Conservation (phyloP, 83 land plant genomes). For the Diphasiastrum complanatum region DNA sequence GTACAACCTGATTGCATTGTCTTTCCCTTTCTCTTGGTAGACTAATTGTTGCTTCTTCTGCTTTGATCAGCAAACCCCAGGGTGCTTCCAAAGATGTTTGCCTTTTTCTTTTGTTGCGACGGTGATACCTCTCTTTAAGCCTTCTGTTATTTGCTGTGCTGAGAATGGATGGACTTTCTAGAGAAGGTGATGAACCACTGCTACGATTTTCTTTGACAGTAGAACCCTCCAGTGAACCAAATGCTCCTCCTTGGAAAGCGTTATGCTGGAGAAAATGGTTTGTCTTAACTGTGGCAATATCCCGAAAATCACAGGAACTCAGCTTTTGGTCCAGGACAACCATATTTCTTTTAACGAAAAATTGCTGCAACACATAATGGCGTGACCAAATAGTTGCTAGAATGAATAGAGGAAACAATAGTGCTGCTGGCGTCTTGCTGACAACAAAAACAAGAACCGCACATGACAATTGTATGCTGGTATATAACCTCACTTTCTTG, state of each 20-base stretch:
- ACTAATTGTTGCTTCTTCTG: too few relatives aligned
- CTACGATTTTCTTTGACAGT: not conserved
- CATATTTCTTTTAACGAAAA: slow-evolving; percentile 14
- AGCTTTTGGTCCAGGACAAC: slow-evolving; percentile 14
- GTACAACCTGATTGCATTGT: too few relatives aligned
- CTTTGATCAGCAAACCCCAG: too few relatives aligned
- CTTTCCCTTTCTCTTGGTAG: too few relatives aligned
- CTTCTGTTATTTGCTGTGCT: not conserved
- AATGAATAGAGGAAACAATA: slow-evolving; percentile 23
- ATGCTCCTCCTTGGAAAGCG: too few relatives aligned
- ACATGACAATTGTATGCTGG: slow-evolving; percentile 10
- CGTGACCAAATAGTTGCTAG: slow-evolving; percentile 17
- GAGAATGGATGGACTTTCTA: not conserved
- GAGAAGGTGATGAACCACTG: not conserved
- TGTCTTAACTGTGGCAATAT: not conserved
- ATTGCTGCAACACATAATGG: slow-evolving; percentile 13
- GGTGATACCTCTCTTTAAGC: slow-evolving; percentile 3
- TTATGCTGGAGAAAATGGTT: too few relatives aligned
- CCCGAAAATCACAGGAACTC: not conserved
- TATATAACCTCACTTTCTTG: slow-evolving; percentile 2
- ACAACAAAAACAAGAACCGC: not conserved
- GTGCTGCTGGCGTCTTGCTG: slow-evolving; percentile 22
- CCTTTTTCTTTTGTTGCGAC: slow-evolving; percentile 4
- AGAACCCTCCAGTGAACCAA: too few relatives aligned
- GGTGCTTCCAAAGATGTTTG: not conserved